phyloP scores from a whole-genome alignment of 2,329 filamentous ascomycete species.

The Fusarium sp. region DNA sequence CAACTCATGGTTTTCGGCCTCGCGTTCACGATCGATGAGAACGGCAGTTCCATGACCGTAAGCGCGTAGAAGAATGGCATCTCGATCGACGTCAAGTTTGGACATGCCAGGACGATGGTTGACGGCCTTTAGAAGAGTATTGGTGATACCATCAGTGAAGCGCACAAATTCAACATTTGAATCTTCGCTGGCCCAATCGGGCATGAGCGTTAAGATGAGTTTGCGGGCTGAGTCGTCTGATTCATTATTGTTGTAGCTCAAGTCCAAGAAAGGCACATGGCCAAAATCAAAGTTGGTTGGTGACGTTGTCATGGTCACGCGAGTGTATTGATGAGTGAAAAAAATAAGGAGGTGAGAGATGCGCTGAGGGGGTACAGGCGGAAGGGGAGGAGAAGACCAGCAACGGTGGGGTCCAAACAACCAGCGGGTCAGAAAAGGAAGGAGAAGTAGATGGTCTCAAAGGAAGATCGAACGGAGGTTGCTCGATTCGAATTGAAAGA shows the following conservation, averaged over 20 bases:
- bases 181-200: conserved; percentile 82
- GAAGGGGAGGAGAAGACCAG: conserved; percentile 22
- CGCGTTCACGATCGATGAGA: conserved; percentile 94
- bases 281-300: conserved; percentile 53
- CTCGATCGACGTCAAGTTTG: conserved; percentile 79
- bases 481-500: conserved; percentile 8
- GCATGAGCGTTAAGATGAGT: conserved; percentile 83
- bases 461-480: conserved; percentile 1
- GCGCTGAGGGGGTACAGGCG: conserved; percentile 7
- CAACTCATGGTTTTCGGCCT: conserved; percentile 83
- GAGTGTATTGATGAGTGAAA: conserved; percentile 28
- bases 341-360: conserved; percentile 22
- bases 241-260: conserved; percentile 82
- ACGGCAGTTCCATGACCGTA: conserved; percentile 96
- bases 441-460: conserved; percentile 8
- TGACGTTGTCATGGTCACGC: conserved; percentile 53
- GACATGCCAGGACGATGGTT: conserved; percentile 76
- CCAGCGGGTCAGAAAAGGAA: conserved; percentile 16
- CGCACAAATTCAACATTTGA: conserved; percentile 86
- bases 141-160: conserved; percentile 98
- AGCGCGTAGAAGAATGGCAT: conserved; percentile 89
- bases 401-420: conserved; percentile 22
- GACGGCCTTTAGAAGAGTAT: conserved; percentile 86
- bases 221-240: conserved; percentile 82
- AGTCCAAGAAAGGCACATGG: conserved; percentile 74